Base-by-base conservation (phyloP, 257 asterid species). In the Solanum acaule region DNA sequence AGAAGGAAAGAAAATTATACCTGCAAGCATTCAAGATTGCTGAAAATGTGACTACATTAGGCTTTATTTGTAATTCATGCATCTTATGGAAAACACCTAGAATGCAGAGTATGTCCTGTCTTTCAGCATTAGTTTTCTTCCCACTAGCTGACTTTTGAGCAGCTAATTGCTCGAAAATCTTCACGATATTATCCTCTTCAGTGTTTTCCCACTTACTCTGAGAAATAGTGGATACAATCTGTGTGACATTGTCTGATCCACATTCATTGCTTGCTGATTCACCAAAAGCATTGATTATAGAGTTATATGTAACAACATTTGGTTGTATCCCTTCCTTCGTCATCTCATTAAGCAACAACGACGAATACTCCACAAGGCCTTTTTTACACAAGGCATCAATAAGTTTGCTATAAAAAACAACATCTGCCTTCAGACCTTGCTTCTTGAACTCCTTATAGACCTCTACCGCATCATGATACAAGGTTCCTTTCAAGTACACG, bases 1-100 rank as follows among this genome's bases (percentile, higher is more conserved):
- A 49, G 42, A 1, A 49, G 63, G 49, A 33, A 29, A 34, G 70
- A 71, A 42, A 86, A 78, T 34, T 71, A 31, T 91, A 96, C 99
- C 98, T 97, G 99, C 99, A 96, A 87, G 99, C 98, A 90, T 94
- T 97, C 70, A 96, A 94, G 88, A 96, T 95, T 23, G 98, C 99
- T 3, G 99, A 97, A 93, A 97, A 97, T 33, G 99, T 97, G 86
- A 97, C 98, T 59, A 97, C 99, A 87, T 96, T 97, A 40, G 99
- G 99, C 92, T 96, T 97, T 87, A 96, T 97, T 85, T 94, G 84
- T 97, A 94, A 89, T 90, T 95, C 98, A 86, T 95, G 99, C 99
- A 96, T 97, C 95, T 94, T 95, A 52, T 90, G 90, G 89, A 97
- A 95, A 89, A 97, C 95, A 78, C 94, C 94, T 91, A 94, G 89